Conservation (phyloP, 2,329 filamentous ascomycete genomes). For the Ceratocystis diversiconidia region DNA sequence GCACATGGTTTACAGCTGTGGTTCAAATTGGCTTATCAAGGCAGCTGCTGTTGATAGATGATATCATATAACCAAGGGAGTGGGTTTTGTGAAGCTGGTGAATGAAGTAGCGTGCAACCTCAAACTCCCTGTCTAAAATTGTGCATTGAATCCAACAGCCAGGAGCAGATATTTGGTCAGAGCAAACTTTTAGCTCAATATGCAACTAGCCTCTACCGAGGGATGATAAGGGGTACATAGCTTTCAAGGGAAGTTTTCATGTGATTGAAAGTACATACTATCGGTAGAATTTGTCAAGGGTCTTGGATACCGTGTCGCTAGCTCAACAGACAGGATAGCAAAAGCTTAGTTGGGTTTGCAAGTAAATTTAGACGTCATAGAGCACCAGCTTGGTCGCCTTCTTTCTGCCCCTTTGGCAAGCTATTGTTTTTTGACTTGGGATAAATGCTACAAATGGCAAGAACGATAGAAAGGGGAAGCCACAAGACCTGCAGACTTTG, state of each 20-base stretch:
- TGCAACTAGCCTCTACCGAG: neutral
- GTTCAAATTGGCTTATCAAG: neutral
- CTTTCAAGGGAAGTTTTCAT: neutral
- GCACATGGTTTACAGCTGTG: neutral
- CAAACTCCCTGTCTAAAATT: neutral
- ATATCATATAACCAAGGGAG: neutral
- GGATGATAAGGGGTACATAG: neutral
- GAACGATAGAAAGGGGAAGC: no score
- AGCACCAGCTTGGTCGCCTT: neutral
- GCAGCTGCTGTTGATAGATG: neutral
- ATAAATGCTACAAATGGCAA: neutral
- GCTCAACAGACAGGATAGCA: neutral
- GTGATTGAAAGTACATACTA: neutral
- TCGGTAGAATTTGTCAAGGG: neutral
- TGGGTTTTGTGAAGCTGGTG: neutral
- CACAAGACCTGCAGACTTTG: no score
- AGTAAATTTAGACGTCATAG: neutral
- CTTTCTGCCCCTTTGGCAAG: neutral
- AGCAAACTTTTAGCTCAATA: slow-evolving; percentile 1
- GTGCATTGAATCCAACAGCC: slow-evolving; percentile 1
- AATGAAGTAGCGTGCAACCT: neutral
- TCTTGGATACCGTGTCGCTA: neutral
- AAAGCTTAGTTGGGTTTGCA: neutral
- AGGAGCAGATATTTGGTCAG: neutral
- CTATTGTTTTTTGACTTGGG: neutral